A percentile compares a stretch with the other conserved stretches of the same genome.
phyloP scores from a whole-genome alignment of 1,284 basidiomycete genomes.

The Apiotrichum domesticum region DNA sequence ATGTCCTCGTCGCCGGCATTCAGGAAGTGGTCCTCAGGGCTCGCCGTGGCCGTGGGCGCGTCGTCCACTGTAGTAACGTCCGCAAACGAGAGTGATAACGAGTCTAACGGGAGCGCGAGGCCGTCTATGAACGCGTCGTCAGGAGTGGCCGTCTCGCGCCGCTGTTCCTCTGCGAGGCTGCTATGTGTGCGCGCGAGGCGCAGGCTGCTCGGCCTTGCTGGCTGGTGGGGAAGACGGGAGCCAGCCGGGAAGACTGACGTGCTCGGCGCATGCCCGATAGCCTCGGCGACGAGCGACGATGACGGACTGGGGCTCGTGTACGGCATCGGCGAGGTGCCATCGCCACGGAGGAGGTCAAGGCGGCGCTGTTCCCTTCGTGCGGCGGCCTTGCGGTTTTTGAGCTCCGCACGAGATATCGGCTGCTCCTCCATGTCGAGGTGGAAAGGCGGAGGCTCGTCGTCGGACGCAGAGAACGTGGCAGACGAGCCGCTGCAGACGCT shows the following conservation, averaged over 20 bases:
- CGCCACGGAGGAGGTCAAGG: conserved; percentile 40
- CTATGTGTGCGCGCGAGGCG: conserved; percentile 23
- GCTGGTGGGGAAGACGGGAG: conserved; percentile 7
- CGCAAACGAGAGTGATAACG: conserved; percentile 41
- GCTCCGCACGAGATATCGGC: conserved; percentile 12
- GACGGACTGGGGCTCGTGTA: conserved; percentile 13
- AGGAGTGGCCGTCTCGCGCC: background rate
- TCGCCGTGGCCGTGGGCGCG: background rate
- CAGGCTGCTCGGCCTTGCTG: conserved; percentile 9
- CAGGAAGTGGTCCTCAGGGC: background rate
- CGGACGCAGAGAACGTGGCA: background rate
- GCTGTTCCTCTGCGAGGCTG: background rate
- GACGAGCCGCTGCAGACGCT: background rate
- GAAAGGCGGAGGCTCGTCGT: conserved; percentile 27
- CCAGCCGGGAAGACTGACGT: conserved; percentile 21
- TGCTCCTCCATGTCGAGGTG: conserved; percentile 23
- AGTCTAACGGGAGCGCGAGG: conserved; percentile 39
- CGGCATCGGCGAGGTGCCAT: conserved; percentile 27
- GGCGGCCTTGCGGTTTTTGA: conserved; percentile 28
- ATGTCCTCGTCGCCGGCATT: conserved; percentile 20
- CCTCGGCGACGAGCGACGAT: conserved; percentile 11
- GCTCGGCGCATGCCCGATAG: conserved; percentile 11
- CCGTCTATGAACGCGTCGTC: conserved; percentile 27
- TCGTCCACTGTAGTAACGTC: conserved; percentile 28
- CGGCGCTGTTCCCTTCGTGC: conserved; percentile 31